phyloP scores from a whole-genome alignment of 306 rosid genomes.

The Begonia fuchsioides region DNA sequence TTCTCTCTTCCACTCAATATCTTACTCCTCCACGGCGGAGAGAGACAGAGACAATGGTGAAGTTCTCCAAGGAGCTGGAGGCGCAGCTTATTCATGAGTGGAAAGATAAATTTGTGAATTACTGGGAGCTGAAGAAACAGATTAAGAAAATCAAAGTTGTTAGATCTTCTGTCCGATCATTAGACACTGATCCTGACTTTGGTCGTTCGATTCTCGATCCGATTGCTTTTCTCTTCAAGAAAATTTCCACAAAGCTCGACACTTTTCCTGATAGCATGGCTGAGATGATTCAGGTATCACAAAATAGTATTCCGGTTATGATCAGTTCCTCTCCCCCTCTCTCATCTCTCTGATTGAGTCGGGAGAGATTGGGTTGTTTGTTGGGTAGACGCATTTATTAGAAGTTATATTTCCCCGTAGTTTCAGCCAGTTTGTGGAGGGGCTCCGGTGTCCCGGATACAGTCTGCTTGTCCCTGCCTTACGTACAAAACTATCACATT shows the following conservation, averaged over 20 bases:
- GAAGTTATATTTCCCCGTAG: not conserved
- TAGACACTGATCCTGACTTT: not conserved
- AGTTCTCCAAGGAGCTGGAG: slow-evolving; percentile 87
- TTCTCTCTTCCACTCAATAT: not conserved
- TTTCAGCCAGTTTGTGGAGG: no score
- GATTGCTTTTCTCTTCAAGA: slow-evolving; percentile 13
- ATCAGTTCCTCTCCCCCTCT: no score
- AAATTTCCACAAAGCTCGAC: slow-evolving; percentile 13
- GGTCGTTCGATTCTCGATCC: slow-evolving; percentile 45
- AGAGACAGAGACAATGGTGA: slow-evolving; percentile 40
- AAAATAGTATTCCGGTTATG: not conserved
- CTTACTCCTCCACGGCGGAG: slow-evolving; percentile 10
- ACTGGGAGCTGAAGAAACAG: slow-evolving; percentile 60
- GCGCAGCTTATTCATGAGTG: slow-evolving; percentile 82
- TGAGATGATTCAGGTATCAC: not conserved
- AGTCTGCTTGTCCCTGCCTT: no score
- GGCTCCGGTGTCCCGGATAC: no score
- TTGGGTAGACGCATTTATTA: not conserved
- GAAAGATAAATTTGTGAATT: slow-evolving; percentile 60
- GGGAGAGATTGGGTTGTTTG: no score
- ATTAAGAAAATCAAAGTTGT: slow-evolving; percentile 50
- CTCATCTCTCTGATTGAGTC: no score
- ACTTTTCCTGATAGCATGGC: not conserved
- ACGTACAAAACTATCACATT: no score
- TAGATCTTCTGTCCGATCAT: slow-evolving; percentile 15